Evolutionary conservation across 2,329 filamentous ascomycete species (phyloP).

Genomic region (Dactylellina haptotyla): DNA sequence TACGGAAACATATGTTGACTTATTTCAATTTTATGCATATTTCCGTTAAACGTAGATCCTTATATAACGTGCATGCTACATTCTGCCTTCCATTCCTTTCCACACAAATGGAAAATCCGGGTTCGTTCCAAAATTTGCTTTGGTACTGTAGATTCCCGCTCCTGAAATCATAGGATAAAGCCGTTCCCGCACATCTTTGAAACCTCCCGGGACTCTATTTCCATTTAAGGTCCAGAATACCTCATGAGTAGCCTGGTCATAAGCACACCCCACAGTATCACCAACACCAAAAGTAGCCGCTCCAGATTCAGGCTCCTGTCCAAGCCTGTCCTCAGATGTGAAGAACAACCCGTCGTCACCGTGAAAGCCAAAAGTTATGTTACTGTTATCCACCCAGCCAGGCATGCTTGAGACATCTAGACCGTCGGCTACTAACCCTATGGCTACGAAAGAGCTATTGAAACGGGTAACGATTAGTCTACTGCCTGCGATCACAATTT

Average conservation of each 20-base stretch:
- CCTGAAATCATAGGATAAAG: constrained; percentile 6
- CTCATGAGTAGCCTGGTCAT: neutral
- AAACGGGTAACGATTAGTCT: neutral
- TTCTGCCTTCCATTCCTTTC: neutral
- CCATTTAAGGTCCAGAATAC: constrained; percentile 38
- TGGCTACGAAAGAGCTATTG: neutral
- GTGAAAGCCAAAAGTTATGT: neutral
- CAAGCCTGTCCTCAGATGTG: neutral
- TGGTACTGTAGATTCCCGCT: neutral
- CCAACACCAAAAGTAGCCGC: neutral
- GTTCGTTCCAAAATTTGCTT: constrained; percentile 33
- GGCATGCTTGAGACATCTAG: neutral
- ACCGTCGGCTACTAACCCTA: neutral
- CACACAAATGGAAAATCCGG: constrained; percentile 10
- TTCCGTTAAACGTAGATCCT: too few species aligned
- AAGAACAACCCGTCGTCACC: constrained; percentile 1
- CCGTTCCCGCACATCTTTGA: neutral
- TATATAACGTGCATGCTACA: too few species aligned
- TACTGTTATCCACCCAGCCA: neutral
- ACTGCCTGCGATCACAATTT: neutral
- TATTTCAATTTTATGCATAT: too few species aligned
- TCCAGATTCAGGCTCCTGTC: neutral
- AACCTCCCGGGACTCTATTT: neutral
- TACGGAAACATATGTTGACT: too few species aligned
- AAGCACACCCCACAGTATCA: constrained; percentile 36